Conservation (phyloP, 768 basidiomycete species). For the Rhizopogon vesiculosus region DNA sequence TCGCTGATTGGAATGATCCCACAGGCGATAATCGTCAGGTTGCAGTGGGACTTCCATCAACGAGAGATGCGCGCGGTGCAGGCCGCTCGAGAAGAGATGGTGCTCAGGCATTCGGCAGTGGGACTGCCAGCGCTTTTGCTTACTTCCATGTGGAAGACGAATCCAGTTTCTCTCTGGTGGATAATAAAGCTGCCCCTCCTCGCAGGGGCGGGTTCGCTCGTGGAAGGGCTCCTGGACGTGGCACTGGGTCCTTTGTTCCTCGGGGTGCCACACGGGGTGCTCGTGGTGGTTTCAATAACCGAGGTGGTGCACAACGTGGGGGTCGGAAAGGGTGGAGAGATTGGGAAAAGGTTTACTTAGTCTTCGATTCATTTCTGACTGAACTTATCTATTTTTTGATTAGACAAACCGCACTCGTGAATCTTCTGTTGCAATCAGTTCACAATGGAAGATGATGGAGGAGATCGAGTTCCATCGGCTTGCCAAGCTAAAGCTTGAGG, state of each 20-base stretch:
- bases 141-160: conserved; percentile 99
- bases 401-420: conserved; percentile 84
- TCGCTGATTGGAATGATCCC: conserved; percentile 95
- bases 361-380: not conserved
- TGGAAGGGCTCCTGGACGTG: conserved; percentile 37
- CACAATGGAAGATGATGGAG: conserved; percentile 93
- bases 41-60: conserved; percentile 41
- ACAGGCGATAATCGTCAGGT: conserved; percentile 59
- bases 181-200: conserved; percentile 71
- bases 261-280: conserved; percentile 41
- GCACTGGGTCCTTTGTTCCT: conserved; percentile 27
- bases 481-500: conserved; percentile 87
- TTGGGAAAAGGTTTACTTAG: conserved; percentile 76
- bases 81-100: conserved; percentile 69
- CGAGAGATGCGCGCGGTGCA: conserved; percentile 45
- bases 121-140: conserved; percentile 86
- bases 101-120: conserved; percentile 84
- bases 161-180: conserved; percentile 93
- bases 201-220: conserved; percentile 62
- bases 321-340: conserved; percentile 79
- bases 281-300: conserved; percentile 42
- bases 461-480: conserved; percentile 96
- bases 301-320: conserved; percentile 34
- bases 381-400: conserved; percentile 7
- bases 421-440: conserved; percentile 88